Conservation (phyloP, 2,329 filamentous ascomycete genomes). For the Aspergillus cejpii region DNA sequence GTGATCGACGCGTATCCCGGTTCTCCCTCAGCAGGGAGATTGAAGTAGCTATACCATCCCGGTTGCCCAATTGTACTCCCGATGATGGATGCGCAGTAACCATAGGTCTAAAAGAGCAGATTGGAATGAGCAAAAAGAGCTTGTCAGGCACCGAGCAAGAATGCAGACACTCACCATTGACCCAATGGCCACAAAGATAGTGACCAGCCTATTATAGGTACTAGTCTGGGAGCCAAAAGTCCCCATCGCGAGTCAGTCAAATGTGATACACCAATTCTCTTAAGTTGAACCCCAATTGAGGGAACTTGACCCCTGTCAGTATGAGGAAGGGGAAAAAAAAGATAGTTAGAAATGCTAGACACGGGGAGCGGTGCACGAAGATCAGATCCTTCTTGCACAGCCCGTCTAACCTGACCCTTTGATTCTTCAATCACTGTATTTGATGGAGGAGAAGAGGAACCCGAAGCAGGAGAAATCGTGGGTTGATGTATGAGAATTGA, state of each 20-base stretch:
- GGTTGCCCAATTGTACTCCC: slow-evolving; percentile 49
- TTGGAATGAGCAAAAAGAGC: slow-evolving; percentile 1
- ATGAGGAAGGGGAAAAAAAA: not conserved
- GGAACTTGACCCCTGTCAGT: not conserved
- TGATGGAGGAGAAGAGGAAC: not conserved
- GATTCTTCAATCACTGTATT: not conserved
- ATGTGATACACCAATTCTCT: not conserved
- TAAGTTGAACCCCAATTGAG: slow-evolving; percentile 1
- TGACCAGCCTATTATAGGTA: slow-evolving; percentile 36
- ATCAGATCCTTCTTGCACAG: not conserved
- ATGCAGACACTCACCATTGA: slow-evolving; percentile 31
- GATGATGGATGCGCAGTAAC: slow-evolving; percentile 48
- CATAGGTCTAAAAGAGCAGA: slow-evolving; percentile 40
- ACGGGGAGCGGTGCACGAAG: not conserved
- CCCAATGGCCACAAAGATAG: slow-evolving; percentile 35
- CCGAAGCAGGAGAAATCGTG: not conserved
- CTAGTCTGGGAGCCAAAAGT: slow-evolving; percentile 34
- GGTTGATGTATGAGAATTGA: not conserved
- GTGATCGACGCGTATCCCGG: slow-evolving; percentile 44
- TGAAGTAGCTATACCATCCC: slow-evolving; percentile 48
- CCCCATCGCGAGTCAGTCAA: slow-evolving; percentile 19
- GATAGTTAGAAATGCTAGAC: not conserved
- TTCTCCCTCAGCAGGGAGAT: slow-evolving; percentile 41
- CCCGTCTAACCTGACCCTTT: not conserved
- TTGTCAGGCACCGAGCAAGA: not conserved